Evolutionary conservation across 2,329 filamentous ascomycete species (phyloP).

Genomic region (Verticillium tricorpus): DNA sequence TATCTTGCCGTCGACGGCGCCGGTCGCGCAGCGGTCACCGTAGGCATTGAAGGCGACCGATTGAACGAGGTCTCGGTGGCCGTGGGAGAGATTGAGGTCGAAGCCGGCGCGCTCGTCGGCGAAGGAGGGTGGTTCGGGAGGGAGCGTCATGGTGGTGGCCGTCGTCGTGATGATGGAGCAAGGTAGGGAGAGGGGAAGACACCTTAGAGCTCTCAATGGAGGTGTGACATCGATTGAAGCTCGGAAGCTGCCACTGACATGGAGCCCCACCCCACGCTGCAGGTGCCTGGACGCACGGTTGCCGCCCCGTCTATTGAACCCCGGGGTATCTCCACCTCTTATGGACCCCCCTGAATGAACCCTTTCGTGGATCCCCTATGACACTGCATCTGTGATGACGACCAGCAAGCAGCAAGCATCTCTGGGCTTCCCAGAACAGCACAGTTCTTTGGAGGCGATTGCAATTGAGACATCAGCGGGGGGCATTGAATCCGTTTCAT

Average conservation of each 20-base stretch:
- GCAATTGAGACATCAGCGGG: too few species aligned
- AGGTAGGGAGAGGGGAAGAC: too few species aligned
- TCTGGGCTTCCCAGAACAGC: too few species aligned
- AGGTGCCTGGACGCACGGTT: not conserved
- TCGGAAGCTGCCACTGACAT: not conserved
- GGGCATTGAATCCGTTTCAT: too few species aligned
- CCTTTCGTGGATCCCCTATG: not conserved
- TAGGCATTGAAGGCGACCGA: conserved; percentile 89
- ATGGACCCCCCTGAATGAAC: not conserved
- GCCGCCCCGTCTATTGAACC: not conserved
- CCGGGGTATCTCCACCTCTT: not conserved
- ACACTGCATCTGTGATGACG: too few species aligned
- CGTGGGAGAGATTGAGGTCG: conserved; percentile 63
- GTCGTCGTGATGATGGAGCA: not conserved
- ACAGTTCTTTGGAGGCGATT: too few species aligned
- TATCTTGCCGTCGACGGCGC: conserved; percentile 87
- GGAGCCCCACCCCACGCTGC: not conserved
- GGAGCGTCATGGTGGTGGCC: not conserved
- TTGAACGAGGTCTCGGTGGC: conserved; percentile 76
- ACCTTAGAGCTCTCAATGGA: not conserved
- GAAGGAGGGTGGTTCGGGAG: conserved; percentile 23
- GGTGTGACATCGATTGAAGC: not conserved
- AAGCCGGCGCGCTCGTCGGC: conserved; percentile 44
- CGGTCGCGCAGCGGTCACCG: conserved; percentile 85
- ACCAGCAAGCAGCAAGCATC: too few species aligned